Percentiles rank a stretch among this genome's conserved stretches.
These are phyloP conservation scores for Hypoxylon sp. DNA, from an alignment of 2,329 filamentous ascomycete species.

Conservation along the genomic window DNA sequence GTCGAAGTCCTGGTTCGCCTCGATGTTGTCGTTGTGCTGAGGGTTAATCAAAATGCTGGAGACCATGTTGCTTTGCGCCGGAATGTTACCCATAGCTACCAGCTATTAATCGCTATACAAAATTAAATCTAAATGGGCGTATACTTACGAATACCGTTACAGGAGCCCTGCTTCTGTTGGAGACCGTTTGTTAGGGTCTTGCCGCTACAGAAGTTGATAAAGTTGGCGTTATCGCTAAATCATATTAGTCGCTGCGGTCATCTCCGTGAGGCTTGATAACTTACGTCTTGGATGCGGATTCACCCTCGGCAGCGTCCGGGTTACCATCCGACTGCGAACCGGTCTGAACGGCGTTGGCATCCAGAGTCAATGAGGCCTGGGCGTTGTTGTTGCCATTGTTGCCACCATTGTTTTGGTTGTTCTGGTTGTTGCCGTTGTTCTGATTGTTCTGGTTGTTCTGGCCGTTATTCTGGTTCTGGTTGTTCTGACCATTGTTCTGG, in stretches of 20 bases:
- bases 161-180: constrained; percentile 71
- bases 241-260: constrained; percentile 41
- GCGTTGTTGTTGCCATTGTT: constrained; percentile 50
- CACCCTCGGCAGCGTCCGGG: constrained; percentile 58
- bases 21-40: constrained; percentile 65
- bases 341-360: constrained; percentile 63
- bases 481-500: constrained; percentile 46
- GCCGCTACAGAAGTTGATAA: constrained; percentile 74
- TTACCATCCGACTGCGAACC: constrained; percentile 60
- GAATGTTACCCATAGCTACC: constrained; percentile 73
- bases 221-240: constrained; percentile 70
- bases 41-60: constrained; percentile 70
- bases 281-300: constrained; percentile 68
- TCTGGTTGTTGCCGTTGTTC: constrained; percentile 45
- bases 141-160: constrained; percentile 72
- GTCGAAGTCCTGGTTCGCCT: constrained; percentile 65
- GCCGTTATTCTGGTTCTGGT: constrained; percentile 43
- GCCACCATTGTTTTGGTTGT: constrained; percentile 47
- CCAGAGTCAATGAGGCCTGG: constrained; percentile 55
- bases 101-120: constrained; percentile 39
- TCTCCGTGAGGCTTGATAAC: constrained; percentile 44
- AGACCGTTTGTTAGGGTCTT: constrained; percentile 72
- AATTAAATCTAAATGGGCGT: background rate
- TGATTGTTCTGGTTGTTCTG: constrained; percentile 43
- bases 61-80: constrained; percentile 69